Percentiles rank a stretch among this genome's conserved stretches.
These are phyloP conservation scores for Teratosphaeria nubilosa DNA, from an alignment of 2,329 filamentous ascomycete species.

Conservation along the genomic window DNA sequence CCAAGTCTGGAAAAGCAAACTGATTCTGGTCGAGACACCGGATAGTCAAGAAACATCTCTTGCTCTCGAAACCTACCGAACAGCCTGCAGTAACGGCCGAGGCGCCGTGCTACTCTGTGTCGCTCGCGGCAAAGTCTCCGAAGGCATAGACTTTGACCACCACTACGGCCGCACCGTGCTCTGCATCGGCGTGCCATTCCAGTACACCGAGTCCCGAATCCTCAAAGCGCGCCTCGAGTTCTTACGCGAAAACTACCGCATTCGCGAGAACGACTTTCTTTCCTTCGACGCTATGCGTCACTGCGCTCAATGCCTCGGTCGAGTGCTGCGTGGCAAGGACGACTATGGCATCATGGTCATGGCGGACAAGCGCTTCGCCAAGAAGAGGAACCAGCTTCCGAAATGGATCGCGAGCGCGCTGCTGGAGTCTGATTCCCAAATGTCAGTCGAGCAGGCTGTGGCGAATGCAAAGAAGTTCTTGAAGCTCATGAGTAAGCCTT, in stretches of 20 bases:
- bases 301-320: slow-evolving; percentile 88
- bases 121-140: slow-evolving; percentile 90
- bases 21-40: slow-evolving; percentile 94
- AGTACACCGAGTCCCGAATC: slow-evolving; percentile 96
- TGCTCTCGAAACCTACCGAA: slow-evolving; percentile 91
- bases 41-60: slow-evolving; percentile 95
- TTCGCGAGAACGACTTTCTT: slow-evolving; percentile 92
- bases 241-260: slow-evolving; percentile 91
- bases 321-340: slow-evolving; percentile 90
- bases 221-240: slow-evolving; percentile 93
- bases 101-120: slow-evolving; percentile 91
- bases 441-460: slow-evolving; percentile 92
- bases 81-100: slow-evolving; percentile 92
- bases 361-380: slow-evolving; percentile 84
- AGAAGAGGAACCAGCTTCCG: slow-evolving; percentile 80
- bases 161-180: slow-evolving; percentile 94
- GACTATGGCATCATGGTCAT: slow-evolving; percentile 99
- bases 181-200: slow-evolving; percentile 94
- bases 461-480: slow-evolving; percentile 83
- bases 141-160: slow-evolving; percentile 98
- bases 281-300: slow-evolving; percentile 99
- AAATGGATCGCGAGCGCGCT: slow-evolving; percentile 95
- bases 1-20: slow-evolving; percentile 97
- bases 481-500: slow-evolving; percentile 83
- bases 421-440: slow-evolving; percentile 72